These are phyloP conservation scores for Smallanthus sonchifolius DNA, from an alignment of 129 eudicot genomes.

Conservation along the genomic window DNA sequence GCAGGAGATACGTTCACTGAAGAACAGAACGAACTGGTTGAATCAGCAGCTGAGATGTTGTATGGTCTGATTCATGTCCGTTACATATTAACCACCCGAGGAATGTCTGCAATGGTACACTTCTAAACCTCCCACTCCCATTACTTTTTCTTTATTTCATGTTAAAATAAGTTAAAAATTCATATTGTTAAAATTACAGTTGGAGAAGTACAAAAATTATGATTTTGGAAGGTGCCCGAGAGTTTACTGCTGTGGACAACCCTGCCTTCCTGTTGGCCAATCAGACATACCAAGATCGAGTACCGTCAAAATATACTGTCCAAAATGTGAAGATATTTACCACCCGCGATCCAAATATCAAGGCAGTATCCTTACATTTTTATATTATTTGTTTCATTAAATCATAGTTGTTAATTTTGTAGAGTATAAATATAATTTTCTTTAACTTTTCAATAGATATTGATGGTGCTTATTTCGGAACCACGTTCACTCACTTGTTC, in stretches of 20 bases:
- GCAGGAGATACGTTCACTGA: constrained; percentile 81
- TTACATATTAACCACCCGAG: constrained; percentile 71
- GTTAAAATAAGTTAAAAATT: background rate
- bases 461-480: constrained; percentile 94
- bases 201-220: constrained; percentile 89
- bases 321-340: constrained; percentile 91
- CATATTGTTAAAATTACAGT: constrained; percentile 28
- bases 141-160: background rate
- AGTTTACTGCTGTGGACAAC: constrained; percentile 94
- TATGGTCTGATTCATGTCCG: constrained; percentile 90
- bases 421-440: constrained; percentile 11
- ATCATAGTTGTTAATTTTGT: background rate
- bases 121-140: background rate
- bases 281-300: constrained; percentile 91
- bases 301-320: constrained; percentile 92
- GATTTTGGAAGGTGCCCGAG: constrained; percentile 98
- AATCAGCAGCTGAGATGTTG: constrained; percentile 93
- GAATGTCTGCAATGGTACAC: constrained; percentile 89
- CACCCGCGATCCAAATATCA: constrained; percentile 96
- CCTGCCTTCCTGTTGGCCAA: constrained; percentile 98
- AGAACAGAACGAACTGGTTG: constrained; percentile 86
- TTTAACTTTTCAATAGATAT: constrained; percentile 58
- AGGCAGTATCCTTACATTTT: constrained; percentile 85
- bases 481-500: constrained; percentile 91
- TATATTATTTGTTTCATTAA: background rate